Evolutionary conservation across 768 basidiomycete species (phyloP).

Genomic region (Mycena polygramma): DNA sequence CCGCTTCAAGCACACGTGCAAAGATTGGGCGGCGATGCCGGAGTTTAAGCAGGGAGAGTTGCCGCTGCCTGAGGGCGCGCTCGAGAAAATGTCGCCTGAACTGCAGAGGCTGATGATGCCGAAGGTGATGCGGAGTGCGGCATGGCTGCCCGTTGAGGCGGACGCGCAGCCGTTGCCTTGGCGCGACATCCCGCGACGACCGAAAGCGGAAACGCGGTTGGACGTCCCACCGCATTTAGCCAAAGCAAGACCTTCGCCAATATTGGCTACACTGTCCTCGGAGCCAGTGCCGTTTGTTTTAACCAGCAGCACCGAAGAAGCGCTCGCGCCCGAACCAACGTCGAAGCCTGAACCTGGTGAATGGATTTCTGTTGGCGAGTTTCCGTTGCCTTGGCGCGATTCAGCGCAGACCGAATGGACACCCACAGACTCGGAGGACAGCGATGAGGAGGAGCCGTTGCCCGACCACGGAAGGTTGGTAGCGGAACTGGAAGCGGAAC

Average conservation of each 20-base stretch:
- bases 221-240: too few species aligned
- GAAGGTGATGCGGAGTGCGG: background rate
- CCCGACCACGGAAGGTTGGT: too few species aligned
- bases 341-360: background rate
- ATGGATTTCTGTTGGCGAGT: background rate
- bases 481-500: too few species aligned
- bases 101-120: constrained; percentile 2
- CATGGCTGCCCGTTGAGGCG: constrained; percentile 3
- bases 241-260: too few species aligned
- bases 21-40: background rate
- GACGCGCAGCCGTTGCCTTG: background rate
- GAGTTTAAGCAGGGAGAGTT: constrained; percentile 16
- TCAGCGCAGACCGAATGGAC: background rate
- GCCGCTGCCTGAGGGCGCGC: background rate
- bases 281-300: background rate
- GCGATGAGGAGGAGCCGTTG: too few species aligned
- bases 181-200: background rate
- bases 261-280: too few species aligned
- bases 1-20: constrained; percentile 26
- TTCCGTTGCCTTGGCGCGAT: constrained; percentile 5
- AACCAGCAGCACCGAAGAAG: background rate
- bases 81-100: background rate
- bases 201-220: background rate
- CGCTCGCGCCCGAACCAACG: background rate
- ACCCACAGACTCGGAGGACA: too few species aligned